phyloP scores from a whole-genome alignment of 192 early-diverging fungal species.

The Podila epigama region DNA sequence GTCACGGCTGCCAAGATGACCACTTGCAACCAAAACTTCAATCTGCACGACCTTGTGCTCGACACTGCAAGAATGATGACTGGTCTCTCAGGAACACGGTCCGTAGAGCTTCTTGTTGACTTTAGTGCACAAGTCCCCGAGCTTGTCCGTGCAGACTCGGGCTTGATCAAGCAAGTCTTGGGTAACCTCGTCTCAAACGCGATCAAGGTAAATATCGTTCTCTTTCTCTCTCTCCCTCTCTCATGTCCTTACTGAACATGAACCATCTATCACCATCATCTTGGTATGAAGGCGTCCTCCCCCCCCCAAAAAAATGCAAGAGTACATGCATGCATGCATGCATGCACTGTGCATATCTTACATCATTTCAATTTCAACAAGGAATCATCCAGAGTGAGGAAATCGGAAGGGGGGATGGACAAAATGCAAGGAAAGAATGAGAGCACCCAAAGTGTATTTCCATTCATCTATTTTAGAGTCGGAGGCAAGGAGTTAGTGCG shows the following conservation, averaged over 20 bases:
- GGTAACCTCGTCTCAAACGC: slow-evolving; percentile 48
- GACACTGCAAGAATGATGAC: slow-evolving; percentile 48
- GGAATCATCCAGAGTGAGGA: no score
- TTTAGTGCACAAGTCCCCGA: slow-evolving; percentile 47
- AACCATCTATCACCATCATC: not conserved
- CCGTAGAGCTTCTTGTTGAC: slow-evolving; percentile 43
- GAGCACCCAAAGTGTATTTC: no score
- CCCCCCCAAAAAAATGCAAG: no score
- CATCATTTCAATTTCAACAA: no score
- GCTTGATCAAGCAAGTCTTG: slow-evolving; percentile 44
- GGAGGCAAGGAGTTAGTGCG: no score
- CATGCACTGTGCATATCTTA: no score
- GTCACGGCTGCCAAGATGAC: slow-evolving; percentile 49
- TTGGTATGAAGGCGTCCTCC: no score
- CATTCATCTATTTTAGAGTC: no score
- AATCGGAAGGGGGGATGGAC: no score
- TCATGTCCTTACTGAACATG: no score
- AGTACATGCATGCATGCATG: no score
- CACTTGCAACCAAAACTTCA: slow-evolving; percentile 46
- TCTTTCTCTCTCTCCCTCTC: not conserved
- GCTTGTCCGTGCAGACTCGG: slow-evolving; percentile 41
- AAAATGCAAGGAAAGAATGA: no score
- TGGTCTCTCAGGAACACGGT: slow-evolving; percentile 45
- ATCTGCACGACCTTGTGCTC: slow-evolving; percentile 45
- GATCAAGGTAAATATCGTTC: slow-evolving; percentile 35